Evolutionary conservation across 202 grass and related monocot species (phyloP).

Genomic region (Zoysia matrella): DNA sequence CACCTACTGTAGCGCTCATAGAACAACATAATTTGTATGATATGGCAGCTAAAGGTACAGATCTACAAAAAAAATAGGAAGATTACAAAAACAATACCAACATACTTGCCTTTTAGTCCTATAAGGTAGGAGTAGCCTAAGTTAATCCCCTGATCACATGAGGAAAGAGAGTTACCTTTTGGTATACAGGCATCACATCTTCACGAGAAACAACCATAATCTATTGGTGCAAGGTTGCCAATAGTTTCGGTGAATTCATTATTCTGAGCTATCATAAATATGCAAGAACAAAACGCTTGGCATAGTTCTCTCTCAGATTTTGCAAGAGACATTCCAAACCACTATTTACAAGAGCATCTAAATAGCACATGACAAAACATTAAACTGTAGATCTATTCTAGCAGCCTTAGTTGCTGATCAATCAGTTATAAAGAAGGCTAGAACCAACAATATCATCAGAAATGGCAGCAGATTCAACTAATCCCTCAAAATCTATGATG

Average conservation of each 20-base stretch:
- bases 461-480: constrained; percentile 55
- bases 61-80: background rate
- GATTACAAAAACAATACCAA: background rate
- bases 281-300: background rate
- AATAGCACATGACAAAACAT: background rate
- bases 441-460: constrained; percentile 36
- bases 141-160: constrained; percentile 4
- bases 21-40: constrained; percentile 2
- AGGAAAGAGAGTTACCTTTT: background rate
- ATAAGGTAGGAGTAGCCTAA: background rate
- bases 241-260: background rate
- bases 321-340: background rate
- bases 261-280: too few relatives aligned
- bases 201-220: constrained; percentile 27
- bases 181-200: background rate
- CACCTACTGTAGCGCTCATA: constrained; percentile 9
- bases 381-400: constrained; percentile 37
- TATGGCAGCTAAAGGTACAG: background rate
- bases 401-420: constrained; percentile 8
- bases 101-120: background rate
- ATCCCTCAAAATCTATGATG: constrained; percentile 72
- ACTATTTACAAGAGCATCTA: constrained; percentile 55
- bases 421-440: constrained; percentile 37
- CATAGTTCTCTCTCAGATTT: constrained; percentile 22
- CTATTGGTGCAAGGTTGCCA: background rate